Evolutionary conservation across 1,139 yeast genomes (phyloP), one percentile per base, ranked within the genome.

Genomic region (Magnusiomyces ingens): DNA sequence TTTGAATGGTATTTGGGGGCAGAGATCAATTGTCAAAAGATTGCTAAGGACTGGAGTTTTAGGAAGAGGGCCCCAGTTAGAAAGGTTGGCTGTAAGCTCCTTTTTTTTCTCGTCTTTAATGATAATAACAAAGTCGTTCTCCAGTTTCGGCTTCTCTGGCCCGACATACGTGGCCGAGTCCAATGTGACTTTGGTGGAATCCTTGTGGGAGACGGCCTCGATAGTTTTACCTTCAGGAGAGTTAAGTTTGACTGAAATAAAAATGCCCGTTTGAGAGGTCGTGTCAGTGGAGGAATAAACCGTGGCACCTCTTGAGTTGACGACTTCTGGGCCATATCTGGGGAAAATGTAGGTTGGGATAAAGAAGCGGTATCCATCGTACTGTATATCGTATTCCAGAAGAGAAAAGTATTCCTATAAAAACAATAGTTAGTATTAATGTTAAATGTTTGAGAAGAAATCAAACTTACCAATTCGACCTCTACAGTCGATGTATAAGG

Each of bases 351-450:
- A 32, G n/a, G 48, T 43, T n/a, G 56, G 52, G 12, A 51, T 41
- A 38, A 48, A 18, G 32, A 53, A 48, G 8, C 53, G 45, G 12
- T 37, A 35, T 11, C 52, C 51, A 10, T 48, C 43, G 41, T 50
- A 53, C 37, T 53, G 50, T 2, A 48, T 50, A 38, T 51, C 53
- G 19, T 50, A 50, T 38, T 53, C 53, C 11, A 53, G 40, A 13
- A 50, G 26, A 1, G 21, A 19, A 15, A 43, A 29, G 40, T 50
- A 53, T 26, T 26, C 32, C 32, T 26, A 26, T 26, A 8, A 26
- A 26, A 8, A 8, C 8, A 26, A 5, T 26, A 26, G 4, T 26
- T 26, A 26, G 8, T 26, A 5, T 26, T 26, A 5, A 5, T 26
- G 4, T 26, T 26, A 5, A 5, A 5, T 26, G 4, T 26, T 26